phyloP scores from a whole-genome alignment of 2,329 filamentous ascomycete genomes.

The Xylaria sp. region DNA sequence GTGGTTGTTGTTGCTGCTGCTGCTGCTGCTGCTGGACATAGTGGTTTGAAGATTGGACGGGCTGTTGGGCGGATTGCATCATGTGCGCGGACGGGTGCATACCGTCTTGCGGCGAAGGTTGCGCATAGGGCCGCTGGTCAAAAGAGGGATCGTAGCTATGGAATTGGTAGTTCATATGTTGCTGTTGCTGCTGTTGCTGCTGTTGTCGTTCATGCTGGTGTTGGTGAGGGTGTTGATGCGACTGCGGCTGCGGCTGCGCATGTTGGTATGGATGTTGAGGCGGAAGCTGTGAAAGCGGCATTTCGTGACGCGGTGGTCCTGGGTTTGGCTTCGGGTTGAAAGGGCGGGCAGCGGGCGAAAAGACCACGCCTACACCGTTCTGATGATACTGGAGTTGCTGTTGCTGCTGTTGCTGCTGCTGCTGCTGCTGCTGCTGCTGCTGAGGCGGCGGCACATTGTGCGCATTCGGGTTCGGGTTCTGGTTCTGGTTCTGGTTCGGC shows the following conservation, averaged over 20 bases:
- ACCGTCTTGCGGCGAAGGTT: conserved; percentile 38
- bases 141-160: conserved; percentile 48
- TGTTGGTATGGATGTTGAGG: conserved; percentile 47
- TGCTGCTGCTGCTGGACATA: conserved; percentile 50
- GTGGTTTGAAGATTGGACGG: conserved; percentile 49
- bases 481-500: conserved; percentile 44
- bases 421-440: no score
- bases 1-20: conserved; percentile 33
- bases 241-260: conserved; percentile 30
- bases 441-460: conserved; percentile 8
- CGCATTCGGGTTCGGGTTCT: conserved; percentile 42
- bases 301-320: conserved; percentile 37
- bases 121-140: conserved; percentile 45
- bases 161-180: conserved; percentile 46
- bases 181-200: conserved; percentile 44
- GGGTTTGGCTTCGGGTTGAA: conserved; percentile 30
- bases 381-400: conserved; percentile 36
- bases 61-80: conserved; percentile 51
- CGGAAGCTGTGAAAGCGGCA: conserved; percentile 28
- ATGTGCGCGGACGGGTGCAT: conserved; percentile 38
- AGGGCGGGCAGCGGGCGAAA: conserved; percentile 17
- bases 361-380: conserved; percentile 10
- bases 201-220: conserved; percentile 36
- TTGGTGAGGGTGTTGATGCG: conserved; percentile 42
- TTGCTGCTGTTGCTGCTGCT: conserved; percentile 14